Evolutionary conservation across 2,329 filamentous ascomycete species (phyloP), one percentile per base, ranked within the genome.

Genomic region (Colletotrichum musae): DNA sequence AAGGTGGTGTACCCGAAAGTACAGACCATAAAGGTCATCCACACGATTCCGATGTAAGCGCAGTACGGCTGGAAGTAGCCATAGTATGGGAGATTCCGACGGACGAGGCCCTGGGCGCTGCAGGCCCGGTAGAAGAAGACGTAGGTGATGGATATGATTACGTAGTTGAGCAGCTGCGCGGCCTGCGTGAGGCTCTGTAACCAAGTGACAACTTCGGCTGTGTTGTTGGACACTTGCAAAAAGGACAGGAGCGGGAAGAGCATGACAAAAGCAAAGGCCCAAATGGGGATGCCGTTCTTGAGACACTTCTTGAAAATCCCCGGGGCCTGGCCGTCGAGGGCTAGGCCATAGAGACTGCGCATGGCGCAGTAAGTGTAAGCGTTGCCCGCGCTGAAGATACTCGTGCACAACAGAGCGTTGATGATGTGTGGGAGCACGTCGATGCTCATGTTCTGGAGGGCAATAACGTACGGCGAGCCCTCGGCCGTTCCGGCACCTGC

Each of bases 381-480:
- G 43, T 63, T 67, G 5, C 64, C 64, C n/a, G 64, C 58, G 5
- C 51, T 63, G 71, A 89, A 87, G 2, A 86, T 75, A 72, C 82
- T 84, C 10, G 86, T 92, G 75, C 85, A 89, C 76, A 76, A 53
- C 79, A 87, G 77, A 16, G 87, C 89, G 73, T 91, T 91, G 72
- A 89, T 83, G 18, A 91, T 81, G 60, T 88, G 82, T 7, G 88
- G 87, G 36, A 91, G 83, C 12, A 85, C 86, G 0, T 76, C 73
- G 62, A 91, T 83, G 10, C 82, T 79, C 70, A 90, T 72, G 72
- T 88, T 87, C 58, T 82, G 78, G 86, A 90, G 89, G 57, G 88
- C 88, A 74, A 91, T 89, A 64, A 90, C 88, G 73, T 90, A 91
- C 2, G 89, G 89, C 32, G 88, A 91, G 0, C 87, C 87, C 12